Percentiles rank a stretch among this genome's conserved stretches.
Evolutionary conservation across 2,329 filamentous ascomycete species (phyloP).

Genomic region (Aspergillus ibericus): DNA sequence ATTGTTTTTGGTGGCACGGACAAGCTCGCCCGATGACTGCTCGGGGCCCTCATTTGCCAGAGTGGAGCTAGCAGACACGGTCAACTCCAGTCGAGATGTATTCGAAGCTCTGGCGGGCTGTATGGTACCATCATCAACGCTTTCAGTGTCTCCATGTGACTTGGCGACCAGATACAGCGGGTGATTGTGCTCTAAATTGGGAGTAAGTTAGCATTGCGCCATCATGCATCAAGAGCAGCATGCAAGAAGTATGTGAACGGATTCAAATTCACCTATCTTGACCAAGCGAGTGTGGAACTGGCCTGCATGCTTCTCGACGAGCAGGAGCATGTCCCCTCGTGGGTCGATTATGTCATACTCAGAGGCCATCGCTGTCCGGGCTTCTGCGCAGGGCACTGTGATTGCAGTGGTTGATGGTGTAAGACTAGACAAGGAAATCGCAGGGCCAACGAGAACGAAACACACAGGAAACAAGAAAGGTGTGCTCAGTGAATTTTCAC

Average conservation of each 20-base stretch:
- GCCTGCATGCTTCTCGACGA: background rate
- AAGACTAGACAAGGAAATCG: background rate
- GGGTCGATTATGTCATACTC: conserved; percentile 4
- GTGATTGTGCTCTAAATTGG: no score
- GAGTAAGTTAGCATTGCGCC: background rate
- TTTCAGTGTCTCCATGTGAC: no score
- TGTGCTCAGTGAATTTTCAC: no score
- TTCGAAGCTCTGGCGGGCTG: no score
- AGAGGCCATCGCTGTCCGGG: background rate
- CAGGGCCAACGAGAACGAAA: background rate
- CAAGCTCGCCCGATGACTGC: no score
- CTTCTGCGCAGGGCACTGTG: background rate
- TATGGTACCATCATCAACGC: no score
- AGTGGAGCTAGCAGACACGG: no score
- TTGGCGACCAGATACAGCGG: no score
- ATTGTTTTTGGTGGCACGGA: background rate
- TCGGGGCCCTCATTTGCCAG: no score
- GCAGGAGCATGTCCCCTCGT: conserved; percentile 4
- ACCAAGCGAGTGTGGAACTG: background rate
- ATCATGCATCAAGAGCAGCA: background rate
- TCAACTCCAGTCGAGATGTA: no score
- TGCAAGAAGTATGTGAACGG: background rate
- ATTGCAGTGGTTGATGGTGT: background rate
- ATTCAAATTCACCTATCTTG: background rate
- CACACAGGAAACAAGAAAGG: no score